Evolutionary conservation across 805 yeast genomes (phyloP).

Genomic region (Candida tibetensis): DNA sequence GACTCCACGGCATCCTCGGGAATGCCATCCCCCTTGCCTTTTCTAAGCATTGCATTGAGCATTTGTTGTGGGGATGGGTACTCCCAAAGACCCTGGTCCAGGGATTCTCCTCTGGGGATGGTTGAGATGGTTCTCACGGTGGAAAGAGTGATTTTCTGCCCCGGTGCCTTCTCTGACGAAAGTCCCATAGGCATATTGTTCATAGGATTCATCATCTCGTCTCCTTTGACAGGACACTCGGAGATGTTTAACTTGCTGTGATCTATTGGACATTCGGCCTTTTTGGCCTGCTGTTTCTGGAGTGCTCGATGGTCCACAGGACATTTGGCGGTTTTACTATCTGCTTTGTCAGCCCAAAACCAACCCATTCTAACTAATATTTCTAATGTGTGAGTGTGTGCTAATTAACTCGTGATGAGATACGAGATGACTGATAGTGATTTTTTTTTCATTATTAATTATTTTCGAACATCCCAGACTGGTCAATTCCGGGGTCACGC

Average conservation of each 20-base stretch:
- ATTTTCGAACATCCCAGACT: too few relatives aligned
- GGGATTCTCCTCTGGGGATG: conserved; percentile 77
- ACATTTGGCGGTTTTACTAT: conserved; percentile 22
- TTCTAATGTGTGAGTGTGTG: too few relatives aligned
- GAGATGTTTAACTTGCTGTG: conserved; percentile 20
- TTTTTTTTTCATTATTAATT: too few relatives aligned
- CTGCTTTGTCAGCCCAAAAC: conserved; percentile 69
- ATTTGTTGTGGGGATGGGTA: conserved; percentile 99
- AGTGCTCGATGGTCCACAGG: conserved; percentile 37
- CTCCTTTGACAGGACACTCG: conserved; percentile 39
- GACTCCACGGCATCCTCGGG: conserved; percentile 95
- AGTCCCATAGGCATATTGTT: conserved; percentile 84
- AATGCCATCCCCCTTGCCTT: conserved; percentile 83
- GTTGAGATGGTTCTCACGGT: conserved; percentile 80
- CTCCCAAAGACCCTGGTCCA: conserved; percentile 84
- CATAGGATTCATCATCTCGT: conserved; percentile 62
- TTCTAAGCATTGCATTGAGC: conserved; percentile 95
- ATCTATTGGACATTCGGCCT: conserved; percentile 31
- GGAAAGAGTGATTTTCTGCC: conserved; percentile 75
- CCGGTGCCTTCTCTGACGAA: conserved; percentile 67
- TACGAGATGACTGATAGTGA: too few relatives aligned
- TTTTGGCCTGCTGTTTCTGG: conserved; percentile 8
- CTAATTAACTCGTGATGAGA: too few relatives aligned
- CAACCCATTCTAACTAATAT: too few relatives aligned
- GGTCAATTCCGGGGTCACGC: too few relatives aligned